A percentile compares a stretch with the other conserved stretches of the same genome.
Evolutionary conservation across 208 protist genomes (phyloP).

Genomic region (Leishmania tarentolae): DNA sequence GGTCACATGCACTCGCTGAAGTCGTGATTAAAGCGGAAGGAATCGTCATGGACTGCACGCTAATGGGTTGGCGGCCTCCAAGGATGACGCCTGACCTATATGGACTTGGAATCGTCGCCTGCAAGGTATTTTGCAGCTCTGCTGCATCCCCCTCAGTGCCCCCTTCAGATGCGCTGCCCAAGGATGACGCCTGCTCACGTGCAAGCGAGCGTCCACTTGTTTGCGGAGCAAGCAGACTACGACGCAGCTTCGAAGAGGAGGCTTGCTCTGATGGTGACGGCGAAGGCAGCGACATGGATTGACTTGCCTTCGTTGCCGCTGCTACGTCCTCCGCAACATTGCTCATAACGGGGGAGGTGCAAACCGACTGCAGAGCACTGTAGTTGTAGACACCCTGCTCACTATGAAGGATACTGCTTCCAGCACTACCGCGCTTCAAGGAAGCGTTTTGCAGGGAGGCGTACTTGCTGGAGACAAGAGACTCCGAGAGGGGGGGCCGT

Average conservation of each 20-base stretch:
- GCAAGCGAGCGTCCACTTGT: neutral
- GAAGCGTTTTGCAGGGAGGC: neutral
- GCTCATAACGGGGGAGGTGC: slow-evolving; percentile 25
- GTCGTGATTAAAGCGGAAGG: neutral
- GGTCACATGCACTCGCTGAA: neutral
- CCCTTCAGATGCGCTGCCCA: slow-evolving; percentile 4
- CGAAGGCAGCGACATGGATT: neutral
- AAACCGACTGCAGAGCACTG: slow-evolving; percentile 23
- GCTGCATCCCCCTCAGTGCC: neutral
- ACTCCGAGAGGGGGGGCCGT: neutral
- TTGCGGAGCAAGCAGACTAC: slow-evolving; percentile 11
- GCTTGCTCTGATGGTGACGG: neutral
- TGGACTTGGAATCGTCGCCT: neutral
- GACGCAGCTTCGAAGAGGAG: neutral
- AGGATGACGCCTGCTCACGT: neutral
- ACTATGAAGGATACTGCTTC: slow-evolving; percentile 27
- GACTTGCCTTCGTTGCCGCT: neutral
- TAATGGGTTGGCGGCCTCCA: slow-evolving; percentile 25
- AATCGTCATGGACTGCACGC: neutral
- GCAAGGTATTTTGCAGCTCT: neutral
- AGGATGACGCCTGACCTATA: slow-evolving; percentile 19
- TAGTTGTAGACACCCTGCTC: slow-evolving; percentile 30
- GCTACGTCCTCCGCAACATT: slow-evolving; percentile 14
- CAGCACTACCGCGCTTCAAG: neutral
- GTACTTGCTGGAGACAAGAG: slow-evolving; percentile 1